phyloP scores from a whole-genome alignment of 2,329 filamentous ascomycete species.

The Fusarium tricinctum region DNA sequence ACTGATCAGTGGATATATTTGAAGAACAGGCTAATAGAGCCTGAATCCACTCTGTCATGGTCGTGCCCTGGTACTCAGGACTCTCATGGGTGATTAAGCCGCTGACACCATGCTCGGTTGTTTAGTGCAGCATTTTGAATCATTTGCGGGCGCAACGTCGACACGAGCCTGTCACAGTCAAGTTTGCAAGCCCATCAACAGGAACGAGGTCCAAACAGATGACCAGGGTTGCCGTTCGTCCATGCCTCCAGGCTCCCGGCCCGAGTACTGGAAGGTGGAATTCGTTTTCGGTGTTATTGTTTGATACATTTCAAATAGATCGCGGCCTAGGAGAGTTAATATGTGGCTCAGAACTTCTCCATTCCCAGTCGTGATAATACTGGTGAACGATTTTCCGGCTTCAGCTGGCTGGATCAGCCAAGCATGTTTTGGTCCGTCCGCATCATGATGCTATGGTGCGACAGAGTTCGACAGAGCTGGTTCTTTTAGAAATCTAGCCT shows the following conservation, averaged over 20 bases:
- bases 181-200: slow-evolving; percentile 38
- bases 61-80: neutral
- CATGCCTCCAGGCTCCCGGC: slow-evolving; percentile 26
- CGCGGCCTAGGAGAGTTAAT: slow-evolving; percentile 6
- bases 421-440: neutral
- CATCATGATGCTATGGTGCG: neutral
- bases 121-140: slow-evolving; percentile 47
- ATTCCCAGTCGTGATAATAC: neutral
- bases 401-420: neutral
- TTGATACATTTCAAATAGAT: slow-evolving; percentile 15
- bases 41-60: slow-evolving; percentile 29
- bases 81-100: slow-evolving; percentile 35
- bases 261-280: slow-evolving; percentile 18
- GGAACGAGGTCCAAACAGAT: slow-evolving; percentile 27
- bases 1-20: slow-evolving; percentile 23
- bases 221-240: slow-evolving; percentile 34
- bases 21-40: slow-evolving; percentile 34
- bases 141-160: slow-evolving; percentile 49
- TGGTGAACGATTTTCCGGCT: neutral
- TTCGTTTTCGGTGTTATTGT: slow-evolving; percentile 25
- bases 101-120: slow-evolving; percentile 47
- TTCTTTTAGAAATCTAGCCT: neutral
- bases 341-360: neutral
- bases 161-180: slow-evolving; percentile 44
- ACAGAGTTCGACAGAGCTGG: neutral